A percentile compares a stretch with the other conserved stretches of the same genome.
These are phyloP conservation scores for Juglanconis juglandina DNA, from an alignment of 2,329 filamentous ascomycete species.

Conservation along the genomic window DNA sequence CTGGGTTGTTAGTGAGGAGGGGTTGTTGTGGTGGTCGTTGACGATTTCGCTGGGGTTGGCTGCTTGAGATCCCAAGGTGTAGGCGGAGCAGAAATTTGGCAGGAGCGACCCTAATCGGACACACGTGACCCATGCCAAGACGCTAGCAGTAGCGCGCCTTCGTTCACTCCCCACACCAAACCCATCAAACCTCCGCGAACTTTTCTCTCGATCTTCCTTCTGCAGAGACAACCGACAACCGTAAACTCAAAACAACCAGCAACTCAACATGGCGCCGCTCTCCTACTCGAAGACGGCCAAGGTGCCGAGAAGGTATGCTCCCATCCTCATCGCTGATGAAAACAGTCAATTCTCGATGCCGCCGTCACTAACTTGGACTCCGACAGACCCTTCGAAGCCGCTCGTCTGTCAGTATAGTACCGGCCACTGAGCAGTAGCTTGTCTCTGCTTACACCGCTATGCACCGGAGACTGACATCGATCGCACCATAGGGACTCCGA, in stretches of 20 bases:
- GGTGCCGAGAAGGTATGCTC: constrained; percentile 60
- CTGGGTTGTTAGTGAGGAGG: constrained; percentile 42
- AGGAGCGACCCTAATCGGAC: constrained; percentile 1
- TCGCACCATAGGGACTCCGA: constrained; percentile 80
- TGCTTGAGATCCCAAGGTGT: constrained; percentile 18
- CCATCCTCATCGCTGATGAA: neutral
- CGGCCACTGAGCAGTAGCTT: constrained; percentile 98
- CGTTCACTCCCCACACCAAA: constrained; percentile 1
- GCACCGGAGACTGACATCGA: constrained; percentile 65
- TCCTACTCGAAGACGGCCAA: constrained; percentile 99
- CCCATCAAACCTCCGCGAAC: constrained; percentile 2
- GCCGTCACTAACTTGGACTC: constrained; percentile 38
- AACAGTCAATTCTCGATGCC: neutral
- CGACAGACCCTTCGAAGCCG: constrained; percentile 91
- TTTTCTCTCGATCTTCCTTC: neutral
- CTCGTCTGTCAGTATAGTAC: constrained; percentile 94
- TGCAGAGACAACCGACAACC: neutral
- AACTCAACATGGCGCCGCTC: constrained; percentile 46
- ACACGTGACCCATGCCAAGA: neutral
- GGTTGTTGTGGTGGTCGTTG: constrained; percentile 38
- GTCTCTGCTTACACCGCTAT: constrained; percentile 94
- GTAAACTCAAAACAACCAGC: constrained; percentile 12
- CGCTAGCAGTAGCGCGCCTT: neutral
- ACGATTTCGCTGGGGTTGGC: constrained; percentile 21
- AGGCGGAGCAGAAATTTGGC: neutral